These are phyloP conservation scores for Stenocarpella maydis DNA, from an alignment of 2,329 filamentous ascomycete genomes.

Conservation along the genomic window DNA sequence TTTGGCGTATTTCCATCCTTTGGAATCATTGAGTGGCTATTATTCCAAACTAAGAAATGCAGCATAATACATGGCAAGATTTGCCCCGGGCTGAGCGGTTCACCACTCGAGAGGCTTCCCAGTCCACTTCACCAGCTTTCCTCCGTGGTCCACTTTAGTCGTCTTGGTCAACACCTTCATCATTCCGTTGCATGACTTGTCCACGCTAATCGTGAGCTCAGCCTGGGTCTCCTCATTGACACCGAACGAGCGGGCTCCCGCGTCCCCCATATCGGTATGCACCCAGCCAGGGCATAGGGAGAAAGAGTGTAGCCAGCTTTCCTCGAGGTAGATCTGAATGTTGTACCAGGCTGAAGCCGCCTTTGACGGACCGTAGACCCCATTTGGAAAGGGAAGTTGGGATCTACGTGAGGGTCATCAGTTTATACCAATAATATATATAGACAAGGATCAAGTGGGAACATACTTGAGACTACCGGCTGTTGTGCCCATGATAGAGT, in stretches of 20 bases:
- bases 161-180: slow-evolving; percentile 34
- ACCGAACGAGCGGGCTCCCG: slow-evolving; percentile 21
- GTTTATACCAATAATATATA: background rate
- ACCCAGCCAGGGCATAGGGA: slow-evolving; percentile 8
- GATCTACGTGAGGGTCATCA: background rate
- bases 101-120: slow-evolving; percentile 31
- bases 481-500: background rate
- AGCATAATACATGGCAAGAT: background rate
- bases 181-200: slow-evolving; percentile 36
- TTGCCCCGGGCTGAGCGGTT: background rate
- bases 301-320: slow-evolving; percentile 42
- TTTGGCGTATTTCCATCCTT: too few species aligned
- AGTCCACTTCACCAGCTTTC: slow-evolving; percentile 38
- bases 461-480: slow-evolving; percentile 38
- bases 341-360: slow-evolving; percentile 44
- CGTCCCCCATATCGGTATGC: background rate
- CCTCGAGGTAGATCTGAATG: slow-evolving; percentile 44
- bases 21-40: too few species aligned
- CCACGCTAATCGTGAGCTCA: background rate
- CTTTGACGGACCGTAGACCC: slow-evolving; percentile 56
- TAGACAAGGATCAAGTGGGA: too few species aligned
- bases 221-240: slow-evolving; percentile 26
- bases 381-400: slow-evolving; percentile 40
- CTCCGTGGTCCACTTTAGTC: slow-evolving; percentile 39
- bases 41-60: too few species aligned